Base-by-base conservation (phyloP, 2,329 filamentous ascomycete species). In the Colletotrichum eremochloae region DNA sequence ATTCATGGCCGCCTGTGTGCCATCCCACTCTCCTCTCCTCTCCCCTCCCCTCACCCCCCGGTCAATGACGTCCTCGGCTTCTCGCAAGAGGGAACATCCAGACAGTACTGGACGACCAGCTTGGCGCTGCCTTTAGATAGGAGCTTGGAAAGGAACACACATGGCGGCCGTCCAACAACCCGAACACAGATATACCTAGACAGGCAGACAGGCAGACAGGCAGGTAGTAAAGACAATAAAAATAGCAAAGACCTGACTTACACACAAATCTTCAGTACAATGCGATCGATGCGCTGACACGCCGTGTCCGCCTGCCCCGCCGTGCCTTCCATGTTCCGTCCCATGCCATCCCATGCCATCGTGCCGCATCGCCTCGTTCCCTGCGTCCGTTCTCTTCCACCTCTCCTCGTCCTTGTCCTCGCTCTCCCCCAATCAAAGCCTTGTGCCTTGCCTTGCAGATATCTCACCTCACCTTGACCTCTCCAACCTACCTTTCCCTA, bases 51-150 rank as follows among this genome's bases (percentile, higher is more conserved):
- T 12, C 33, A 52, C 29, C 29, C 20, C 53, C 53, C 64, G 40
- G 40, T 68, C 64, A 64, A 69, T 72, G 69, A 72, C 69, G 69
- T 72, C 65, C 69, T 72, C 31, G 44, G 31, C 60, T 62, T 48
- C 60, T 52, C 9, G n/a, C 12, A 52, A 52, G 50, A 38, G 29
- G 24, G 46, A 40, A 36, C 12, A 24, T 56, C 18, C 20, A 38
- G 53, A 20, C 33, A 56, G 36, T 15, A 40, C 20, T 38, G 33
- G n/a, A 24, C 33, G 11, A 40, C n/a, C n/a, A 9, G 20, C 55
- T 14, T 38, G 55, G 12, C 20, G 33, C 55, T 33, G 53, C 33
- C 33, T 40, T 18, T 57, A 36, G 36, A 57, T 12, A 20, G 33
- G 36, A 24, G 4, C 55, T 5, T 40, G 20, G 20, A 57, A 57